These are phyloP conservation scores for Eucommia ulmoides DNA, from an alignment of 257 asterid species.

Conservation along the genomic window DNA sequence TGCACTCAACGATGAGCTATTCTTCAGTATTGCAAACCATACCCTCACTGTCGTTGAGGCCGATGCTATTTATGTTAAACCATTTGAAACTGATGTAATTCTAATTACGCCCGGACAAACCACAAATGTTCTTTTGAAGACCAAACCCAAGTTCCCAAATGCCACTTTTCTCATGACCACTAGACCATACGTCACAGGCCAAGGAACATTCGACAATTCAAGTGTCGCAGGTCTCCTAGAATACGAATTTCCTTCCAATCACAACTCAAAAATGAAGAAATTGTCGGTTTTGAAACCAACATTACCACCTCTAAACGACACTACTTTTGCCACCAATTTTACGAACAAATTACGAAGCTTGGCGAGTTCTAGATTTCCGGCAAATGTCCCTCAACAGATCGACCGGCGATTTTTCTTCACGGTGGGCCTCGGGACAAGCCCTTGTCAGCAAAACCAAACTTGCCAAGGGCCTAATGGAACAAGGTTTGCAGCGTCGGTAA, in stretches of 20 bases:
- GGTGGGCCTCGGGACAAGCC: conserved; percentile 50
- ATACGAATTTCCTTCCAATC: conserved; percentile 19
- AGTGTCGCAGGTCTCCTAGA: neutral
- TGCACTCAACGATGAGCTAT: neutral
- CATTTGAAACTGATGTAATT: neutral
- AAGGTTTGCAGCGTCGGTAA: conserved; percentile 44
- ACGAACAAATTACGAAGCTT: conserved; percentile 39
- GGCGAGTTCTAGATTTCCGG: conserved; percentile 35
- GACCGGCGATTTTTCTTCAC: conserved; percentile 36
- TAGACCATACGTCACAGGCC: neutral
- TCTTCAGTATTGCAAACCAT: neutral
- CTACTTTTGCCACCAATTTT: conserved; percentile 35
- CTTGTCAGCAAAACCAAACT: conserved; percentile 38
- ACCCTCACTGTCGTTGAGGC: neutral
- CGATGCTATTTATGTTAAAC: neutral
- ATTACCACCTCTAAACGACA: conserved; percentile 32
- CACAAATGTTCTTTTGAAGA: neutral
- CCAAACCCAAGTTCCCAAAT: neutral
- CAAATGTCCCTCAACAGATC: conserved; percentile 37
- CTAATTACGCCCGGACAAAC: neutral
- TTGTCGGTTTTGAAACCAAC: conserved; percentile 26
- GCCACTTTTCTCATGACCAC: neutral
- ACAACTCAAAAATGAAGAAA: conserved; percentile 6
- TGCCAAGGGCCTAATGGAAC: conserved; percentile 70
- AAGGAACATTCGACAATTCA: neutral